Base-by-base conservation (phyloP, 164 flowering plant genomes). In the Vitis rupestris region DNA sequence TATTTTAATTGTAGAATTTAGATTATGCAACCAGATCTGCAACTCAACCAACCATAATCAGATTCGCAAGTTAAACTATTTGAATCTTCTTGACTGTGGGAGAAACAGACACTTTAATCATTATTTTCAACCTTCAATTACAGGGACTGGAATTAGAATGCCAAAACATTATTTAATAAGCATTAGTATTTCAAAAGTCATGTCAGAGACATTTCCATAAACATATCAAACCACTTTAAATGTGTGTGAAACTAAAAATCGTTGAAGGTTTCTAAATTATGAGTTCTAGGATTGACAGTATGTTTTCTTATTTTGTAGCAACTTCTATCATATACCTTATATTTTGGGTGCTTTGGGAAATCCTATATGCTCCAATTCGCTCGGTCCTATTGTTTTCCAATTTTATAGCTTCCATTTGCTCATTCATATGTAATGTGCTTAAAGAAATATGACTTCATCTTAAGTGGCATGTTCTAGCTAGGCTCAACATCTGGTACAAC, bases 321-420 rank as follows among this genome's bases (percentile, higher is more conserved):
- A 79, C 75, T 54, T 73, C 76, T 6, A 50, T 94, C 29, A 30
- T 93, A 64, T 87, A 80, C 70, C 96, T 96, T 10, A 67, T 89
- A 58, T 83, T 89, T 73, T 85, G 91, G 89, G 70, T 80, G 29
- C 16, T 87, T 12, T 84, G 87, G 84, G 93, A 87, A 75, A n/a
- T 82, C 49, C 76, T 92, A 9, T 85, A 84, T 86, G 80, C 90
- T 61, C 97, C 97, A 8, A 65, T 92, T 9, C 86, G 94, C 31
- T 19, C 90, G 69, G 81, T 86, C 67, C 79, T 85, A 64, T 75
- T 78, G 19, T 23, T 86, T 23, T 75, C 82, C 68, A 82, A 71
- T 69, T 72, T 76, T 15, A 4, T 85, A 48, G 79, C 80, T 48
- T 80, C 67, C 15, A 44, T 79, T 1, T 90, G 54, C 68, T 72